Base-by-base conservation (phyloP, 148 eudicot species). In the Rhododendron kiyosumense region DNA sequence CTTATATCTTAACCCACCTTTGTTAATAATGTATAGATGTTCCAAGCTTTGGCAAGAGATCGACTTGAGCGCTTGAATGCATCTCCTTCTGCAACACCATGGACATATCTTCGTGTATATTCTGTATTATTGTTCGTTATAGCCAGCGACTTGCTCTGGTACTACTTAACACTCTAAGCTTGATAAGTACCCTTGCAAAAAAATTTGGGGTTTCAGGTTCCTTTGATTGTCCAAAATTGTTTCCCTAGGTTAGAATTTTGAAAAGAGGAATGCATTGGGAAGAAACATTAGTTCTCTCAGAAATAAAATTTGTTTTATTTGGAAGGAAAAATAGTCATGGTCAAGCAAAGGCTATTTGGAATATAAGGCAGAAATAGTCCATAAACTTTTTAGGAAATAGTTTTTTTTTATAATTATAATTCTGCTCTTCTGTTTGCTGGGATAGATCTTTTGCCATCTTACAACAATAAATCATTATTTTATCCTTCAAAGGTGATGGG, bases 41-140 rank as follows among this genome's bases (percentile, higher is more conserved):
- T 97, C 90, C 98, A 97, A 97, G 99, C 98, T 84, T 91, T 97
- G 89, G 98, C 98, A 82, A 92, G 99, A 90, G 99, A 97, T 85
- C 94, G 98, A 81, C 99, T 97, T 86, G 99, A 97, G 83, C 95
- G 99, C n/a, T 84, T 97, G 91, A 97, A 97, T 89, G 96, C 98
- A 36, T 95, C 98, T 92, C 99, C 99, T 90, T 97, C 98, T 85
- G 98, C 92, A 52, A 94, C 98, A 54, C 98, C 94, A 26, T 90
- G 95, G 98, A 89, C 94, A 86, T 97, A 97, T 89, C 94, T 94
- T 78, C 98, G 98, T 87, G 99, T 95, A 88, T 97, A 97, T 92
- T 94, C 97, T 78, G 98, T 94, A 13, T 87, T 97, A 84, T 91
- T 95, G 89, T 89, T 94, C 86, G 98, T 97, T 84, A 85, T 95